Evolutionary conservation across 495 filamentous ascomycete species (phyloP).

Genomic region (Hyphodiscus hymeniophilus): DNA sequence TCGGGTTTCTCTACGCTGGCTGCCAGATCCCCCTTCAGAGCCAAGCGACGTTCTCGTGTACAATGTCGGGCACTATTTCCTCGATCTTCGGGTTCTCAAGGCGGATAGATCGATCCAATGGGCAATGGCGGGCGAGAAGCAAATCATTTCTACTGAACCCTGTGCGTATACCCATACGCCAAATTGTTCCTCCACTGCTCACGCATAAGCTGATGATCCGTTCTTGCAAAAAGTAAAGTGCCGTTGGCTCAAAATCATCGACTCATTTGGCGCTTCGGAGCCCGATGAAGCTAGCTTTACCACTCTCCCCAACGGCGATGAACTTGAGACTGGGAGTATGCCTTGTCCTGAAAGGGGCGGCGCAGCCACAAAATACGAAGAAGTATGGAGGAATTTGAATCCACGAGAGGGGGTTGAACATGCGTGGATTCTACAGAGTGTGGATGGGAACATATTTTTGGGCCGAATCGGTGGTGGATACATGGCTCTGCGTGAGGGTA

Average conservation of each 20-base stretch:
- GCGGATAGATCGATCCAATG: slow-evolving; percentile 7
- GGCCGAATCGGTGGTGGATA: slow-evolving; percentile 13
- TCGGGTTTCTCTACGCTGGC: slow-evolving; percentile 34
- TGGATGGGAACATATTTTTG: slow-evolving; percentile 9
- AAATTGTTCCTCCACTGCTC: no score
- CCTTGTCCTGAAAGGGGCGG: slow-evolving; percentile 5
- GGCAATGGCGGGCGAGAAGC: slow-evolving; percentile 8
- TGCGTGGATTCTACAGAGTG: slow-evolving; percentile 12
- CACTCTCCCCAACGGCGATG: slow-evolving; percentile 9
- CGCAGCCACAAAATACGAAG: slow-evolving; percentile 8
- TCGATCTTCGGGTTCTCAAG: slow-evolving; percentile 12
- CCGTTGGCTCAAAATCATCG: slow-evolving; percentile 10
- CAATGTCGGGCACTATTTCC: slow-evolving; percentile 8
- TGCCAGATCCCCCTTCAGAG: slow-evolving; percentile 30
- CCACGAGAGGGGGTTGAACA: slow-evolving; percentile 1
- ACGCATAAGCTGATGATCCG: no score
- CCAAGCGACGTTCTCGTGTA: slow-evolving; percentile 35
- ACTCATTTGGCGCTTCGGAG: slow-evolving; percentile 5
- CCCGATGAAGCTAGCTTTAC: slow-evolving; percentile 10
- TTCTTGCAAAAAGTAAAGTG: slow-evolving; percentile 2
- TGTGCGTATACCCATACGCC: slow-evolving; percentile 1
- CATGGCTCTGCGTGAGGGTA: slow-evolving; percentile 8
- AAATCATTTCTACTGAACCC: slow-evolving; percentile 9
- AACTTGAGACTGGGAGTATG: slow-evolving; percentile 10
- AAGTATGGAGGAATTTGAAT: slow-evolving; percentile 5